These are phyloP conservation scores for Endocladia muricata DNA, from an alignment of 31 red algal genomes.

Conservation along the genomic window DNA sequence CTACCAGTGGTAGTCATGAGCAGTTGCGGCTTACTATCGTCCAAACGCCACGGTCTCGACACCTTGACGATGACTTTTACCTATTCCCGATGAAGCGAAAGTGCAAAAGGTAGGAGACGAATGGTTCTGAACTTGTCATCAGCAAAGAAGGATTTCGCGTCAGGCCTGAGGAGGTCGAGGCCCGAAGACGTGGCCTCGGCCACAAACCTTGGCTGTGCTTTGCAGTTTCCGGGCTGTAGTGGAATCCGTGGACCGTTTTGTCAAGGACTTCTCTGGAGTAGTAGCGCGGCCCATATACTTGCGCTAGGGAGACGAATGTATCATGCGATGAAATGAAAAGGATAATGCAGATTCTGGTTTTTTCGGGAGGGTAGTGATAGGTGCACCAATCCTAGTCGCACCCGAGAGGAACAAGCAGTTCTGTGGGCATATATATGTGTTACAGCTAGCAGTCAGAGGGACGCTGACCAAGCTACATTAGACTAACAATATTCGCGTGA, in stretches of 20 bases:
- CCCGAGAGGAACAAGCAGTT: constrained; percentile 16
- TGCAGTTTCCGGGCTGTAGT: constrained; percentile 19
- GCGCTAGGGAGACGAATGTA: constrained; percentile 5
- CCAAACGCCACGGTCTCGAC: too few relatives aligned
- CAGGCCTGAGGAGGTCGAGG: constrained; percentile 12
- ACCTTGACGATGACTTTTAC: constrained; percentile 12
- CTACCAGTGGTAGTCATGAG: too few relatives aligned
- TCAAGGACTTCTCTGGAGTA: constrained; percentile 14
- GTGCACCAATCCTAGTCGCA: constrained; percentile 18
- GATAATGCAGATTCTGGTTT: constrained; percentile 1
- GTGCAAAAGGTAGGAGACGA: not conserved
- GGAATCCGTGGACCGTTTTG: constrained; percentile 30
- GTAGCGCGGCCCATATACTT: constrained; percentile 34
- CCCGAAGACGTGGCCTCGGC: constrained; percentile 7
- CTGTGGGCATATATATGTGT: constrained; percentile 32
- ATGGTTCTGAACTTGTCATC: constrained; percentile 16
- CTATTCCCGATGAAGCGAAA: constrained; percentile 17
- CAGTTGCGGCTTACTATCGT: too few relatives aligned
- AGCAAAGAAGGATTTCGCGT: constrained; percentile 10
- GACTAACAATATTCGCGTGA: not conserved
- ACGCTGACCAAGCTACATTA: constrained; percentile 38
- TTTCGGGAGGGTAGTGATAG: constrained; percentile 5
- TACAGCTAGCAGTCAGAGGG: constrained; percentile 11
- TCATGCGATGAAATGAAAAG: constrained; percentile 10
- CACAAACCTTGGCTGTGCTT: constrained; percentile 7